These are phyloP conservation scores for Podila epigama DNA, from an alignment of 192 early-diverging fungal genomes.

Conservation along the genomic window DNA sequence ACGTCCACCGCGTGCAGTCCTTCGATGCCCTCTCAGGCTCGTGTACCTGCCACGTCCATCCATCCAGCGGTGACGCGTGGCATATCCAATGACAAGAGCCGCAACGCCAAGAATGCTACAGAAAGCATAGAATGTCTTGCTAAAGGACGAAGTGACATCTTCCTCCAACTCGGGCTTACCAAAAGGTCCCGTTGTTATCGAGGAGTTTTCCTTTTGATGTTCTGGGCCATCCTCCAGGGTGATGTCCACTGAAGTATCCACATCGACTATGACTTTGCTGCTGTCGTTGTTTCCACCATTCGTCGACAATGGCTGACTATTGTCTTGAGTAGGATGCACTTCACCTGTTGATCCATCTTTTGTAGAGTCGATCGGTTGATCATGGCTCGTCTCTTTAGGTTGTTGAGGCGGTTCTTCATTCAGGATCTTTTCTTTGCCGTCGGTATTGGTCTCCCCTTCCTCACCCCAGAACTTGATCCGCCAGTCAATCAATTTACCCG, in stretches of 20 bases:
- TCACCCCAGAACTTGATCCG: constrained; percentile 75
- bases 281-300: background rate
- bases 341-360: no score
- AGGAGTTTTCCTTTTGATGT: background rate
- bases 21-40: background rate
- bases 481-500: constrained; percentile 73
- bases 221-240: background rate
- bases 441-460: background rate
- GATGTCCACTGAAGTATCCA: background rate
- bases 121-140: constrained; percentile 17
- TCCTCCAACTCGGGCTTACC: background rate
- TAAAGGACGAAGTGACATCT: background rate
- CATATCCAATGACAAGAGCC: constrained; percentile 9
- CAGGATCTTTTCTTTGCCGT: background rate
- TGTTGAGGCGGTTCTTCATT: background rate
- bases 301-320: no score
- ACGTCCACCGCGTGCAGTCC: background rate
- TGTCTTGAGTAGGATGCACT: no score
- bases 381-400: background rate
- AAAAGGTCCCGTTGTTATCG: background rate
- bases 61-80: constrained; percentile 11
- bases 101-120: constrained; percentile 11
- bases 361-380: background rate
- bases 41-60: constrained; percentile 14
- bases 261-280: constrained; percentile 15